Conservation (phyloP, 2,329 filamentous ascomycete species). For the Colletotrichum orbiculare region DNA sequence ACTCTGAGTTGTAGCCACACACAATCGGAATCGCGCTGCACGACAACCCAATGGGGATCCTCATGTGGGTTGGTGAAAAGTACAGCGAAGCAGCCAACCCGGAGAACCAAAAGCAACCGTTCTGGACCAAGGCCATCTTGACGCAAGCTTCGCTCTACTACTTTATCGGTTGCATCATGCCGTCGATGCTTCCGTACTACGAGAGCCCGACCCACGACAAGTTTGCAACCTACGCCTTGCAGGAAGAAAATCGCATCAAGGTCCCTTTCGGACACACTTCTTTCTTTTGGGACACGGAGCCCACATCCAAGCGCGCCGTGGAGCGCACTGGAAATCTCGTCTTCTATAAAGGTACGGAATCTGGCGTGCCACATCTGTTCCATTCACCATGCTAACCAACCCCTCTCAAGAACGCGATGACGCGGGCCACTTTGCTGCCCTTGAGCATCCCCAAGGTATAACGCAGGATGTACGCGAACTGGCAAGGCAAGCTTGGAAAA, state of each 20-base stretch:
- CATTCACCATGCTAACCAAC: not conserved
- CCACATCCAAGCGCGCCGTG: constrained; percentile 32
- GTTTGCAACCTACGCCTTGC: constrained; percentile 30
- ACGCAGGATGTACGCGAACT: constrained; percentile 24
- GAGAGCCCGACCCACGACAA: constrained; percentile 36
- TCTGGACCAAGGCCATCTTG: constrained; percentile 35
- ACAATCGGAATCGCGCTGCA: constrained; percentile 54
- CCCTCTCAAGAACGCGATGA: constrained; percentile 33
- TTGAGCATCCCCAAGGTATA: constrained; percentile 33
- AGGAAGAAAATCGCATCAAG: constrained; percentile 37
- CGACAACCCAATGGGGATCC: constrained; percentile 55
- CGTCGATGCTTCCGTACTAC: constrained; percentile 37
- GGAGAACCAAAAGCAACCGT: constrained; percentile 34
- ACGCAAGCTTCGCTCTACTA: constrained; percentile 40
- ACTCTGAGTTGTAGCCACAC: constrained; percentile 44
- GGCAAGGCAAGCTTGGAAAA: not conserved
- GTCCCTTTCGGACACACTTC: constrained; percentile 37
- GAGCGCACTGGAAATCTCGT: constrained; percentile 37
- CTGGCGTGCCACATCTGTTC: constrained; percentile 37
- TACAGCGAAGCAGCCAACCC: constrained; percentile 37
- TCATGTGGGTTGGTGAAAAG: constrained; percentile 57
- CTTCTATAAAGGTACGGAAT: constrained; percentile 38
- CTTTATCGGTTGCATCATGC: constrained; percentile 40
- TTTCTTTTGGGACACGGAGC: constrained; percentile 35
- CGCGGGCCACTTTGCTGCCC: constrained; percentile 38